Conservation (phyloP, 306 rosid genomes). For the Gynostemma pentaphyllum region DNA sequence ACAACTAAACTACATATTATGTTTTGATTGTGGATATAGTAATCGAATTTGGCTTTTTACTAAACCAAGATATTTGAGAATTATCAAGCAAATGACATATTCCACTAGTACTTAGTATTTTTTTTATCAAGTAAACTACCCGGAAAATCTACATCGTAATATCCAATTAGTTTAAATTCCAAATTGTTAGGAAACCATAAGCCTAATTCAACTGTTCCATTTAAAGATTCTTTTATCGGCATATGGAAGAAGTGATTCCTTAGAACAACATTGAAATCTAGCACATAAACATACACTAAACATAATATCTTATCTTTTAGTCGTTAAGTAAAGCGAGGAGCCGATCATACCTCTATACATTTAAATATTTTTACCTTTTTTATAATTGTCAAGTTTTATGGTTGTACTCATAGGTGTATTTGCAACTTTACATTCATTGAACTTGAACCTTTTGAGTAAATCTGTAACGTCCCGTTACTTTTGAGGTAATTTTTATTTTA, state of each 20-base stretch:
- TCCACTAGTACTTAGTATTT: not conserved
- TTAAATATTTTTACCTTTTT: not conserved
- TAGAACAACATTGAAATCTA: too few species aligned
- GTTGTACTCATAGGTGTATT: not conserved
- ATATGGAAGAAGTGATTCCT: not conserved
- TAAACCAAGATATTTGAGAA: not conserved
- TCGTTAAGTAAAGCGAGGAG: not conserved
- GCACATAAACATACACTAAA: too few species aligned
- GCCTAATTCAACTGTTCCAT: not conserved
- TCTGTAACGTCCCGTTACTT: not conserved
- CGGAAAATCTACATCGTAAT: not conserved
- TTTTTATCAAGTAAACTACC: not conserved
- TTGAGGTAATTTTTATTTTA: too few species aligned
- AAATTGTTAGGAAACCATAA: not conserved
- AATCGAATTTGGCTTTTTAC: not conserved
- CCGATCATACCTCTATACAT: too few species aligned
- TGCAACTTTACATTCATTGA: not conserved
- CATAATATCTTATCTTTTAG: not conserved
- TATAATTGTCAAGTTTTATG: not conserved
- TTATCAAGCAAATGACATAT: not conserved
- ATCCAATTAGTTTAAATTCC: not conserved
- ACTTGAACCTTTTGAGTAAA: not conserved
- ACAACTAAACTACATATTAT: not conserved
- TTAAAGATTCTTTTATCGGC: not conserved
- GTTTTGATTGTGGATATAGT: not conserved